Evolutionary conservation across 2,329 filamentous ascomycete genomes (phyloP), one percentile per base, ranked within the genome.

Genomic region (Emericellopsis cladophorae): DNA sequence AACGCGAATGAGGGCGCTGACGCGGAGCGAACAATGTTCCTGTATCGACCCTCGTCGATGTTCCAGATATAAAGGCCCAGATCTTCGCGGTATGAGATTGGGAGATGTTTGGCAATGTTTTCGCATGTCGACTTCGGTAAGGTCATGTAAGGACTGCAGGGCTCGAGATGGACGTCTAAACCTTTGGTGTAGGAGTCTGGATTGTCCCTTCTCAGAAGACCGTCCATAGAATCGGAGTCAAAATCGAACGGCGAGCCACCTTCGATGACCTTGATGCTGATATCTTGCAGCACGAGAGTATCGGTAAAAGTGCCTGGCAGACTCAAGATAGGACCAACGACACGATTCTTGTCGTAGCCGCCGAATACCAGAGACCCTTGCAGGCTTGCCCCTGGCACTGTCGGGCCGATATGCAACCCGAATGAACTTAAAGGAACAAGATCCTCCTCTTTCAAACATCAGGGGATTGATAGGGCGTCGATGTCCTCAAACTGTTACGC

Each of bases 51-150:
- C 24, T 58, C 51, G 4, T 45, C 42, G 0, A 53, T 58, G 31
- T 67, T 51, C 65, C 65, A 68, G 15, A 61, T 45, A 40, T 67
- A 68, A 6, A 68, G 46, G 0, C 59, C 62, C 2, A 65, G 50
- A 7, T 44, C 44, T 2, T 51, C 37, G 32, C 64, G 46, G 44
- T 55, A 65, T 0, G 46, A 56, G 5, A 67, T 55, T 0, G 62
- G 65, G 4, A 68, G 51, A 9, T 58, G 34, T 0, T 45, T 26
- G 2, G 63, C 54, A 31, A 67, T 59, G 11, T 54, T 56, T 34
- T 65, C 59, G 47, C 65, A 68, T 1, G 62, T 63, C 6, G 55
- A 54, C 24, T 54, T 51, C 0, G 64, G 62, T 4, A 67, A 52
- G 10, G 58, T 55, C 21, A 68, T 45, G 39, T 66, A 67, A 1